These are phyloP conservation scores for Colletotrichum higginsianum DNA, from an alignment of 2,329 filamentous ascomycete species.

Conservation along the genomic window DNA sequence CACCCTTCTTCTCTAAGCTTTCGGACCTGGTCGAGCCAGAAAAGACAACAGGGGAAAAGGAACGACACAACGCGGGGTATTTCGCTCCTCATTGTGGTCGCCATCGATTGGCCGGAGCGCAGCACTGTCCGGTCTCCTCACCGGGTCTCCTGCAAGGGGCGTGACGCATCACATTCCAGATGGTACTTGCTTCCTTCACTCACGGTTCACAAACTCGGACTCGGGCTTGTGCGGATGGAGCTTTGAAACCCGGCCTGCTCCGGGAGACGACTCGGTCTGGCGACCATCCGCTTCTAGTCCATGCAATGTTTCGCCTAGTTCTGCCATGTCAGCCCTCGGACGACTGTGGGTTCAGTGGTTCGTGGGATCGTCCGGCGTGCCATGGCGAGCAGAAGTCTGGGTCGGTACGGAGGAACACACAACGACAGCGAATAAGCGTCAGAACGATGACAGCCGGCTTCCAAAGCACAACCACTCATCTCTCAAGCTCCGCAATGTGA, in stretches of 20 bases:
- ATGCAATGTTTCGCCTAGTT: not conserved
- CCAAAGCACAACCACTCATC: slow-evolving; percentile 7
- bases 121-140: slow-evolving; percentile 23
- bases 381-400: slow-evolving; percentile 11
- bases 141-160: slow-evolving; percentile 37
- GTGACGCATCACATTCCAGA: slow-evolving; percentile 7
- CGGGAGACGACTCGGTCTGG: slow-evolving; percentile 27
- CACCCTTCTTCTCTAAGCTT: not conserved
- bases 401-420: slow-evolving; percentile 13
- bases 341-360: slow-evolving; percentile 3
- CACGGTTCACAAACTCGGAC: not conserved
- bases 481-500: slow-evolving; percentile 6
- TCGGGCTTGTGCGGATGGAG: slow-evolving; percentile 11
- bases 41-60: not conserved
- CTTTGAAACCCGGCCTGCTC: slow-evolving; percentile 19
- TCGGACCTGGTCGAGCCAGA: not conserved
- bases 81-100: slow-evolving; percentile 36
- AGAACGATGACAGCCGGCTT: slow-evolving; percentile 4
- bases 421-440: slow-evolving; percentile 9
- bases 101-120: slow-evolving; percentile 27
- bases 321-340: not conserved
- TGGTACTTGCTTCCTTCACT: not conserved
- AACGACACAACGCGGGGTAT: slow-evolving; percentile 25
- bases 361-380: slow-evolving; percentile 13
- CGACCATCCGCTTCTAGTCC: slow-evolving; percentile 5